Conservation (phyloP, 139 green algal genomes). For the Micromonas commoda region DNA sequence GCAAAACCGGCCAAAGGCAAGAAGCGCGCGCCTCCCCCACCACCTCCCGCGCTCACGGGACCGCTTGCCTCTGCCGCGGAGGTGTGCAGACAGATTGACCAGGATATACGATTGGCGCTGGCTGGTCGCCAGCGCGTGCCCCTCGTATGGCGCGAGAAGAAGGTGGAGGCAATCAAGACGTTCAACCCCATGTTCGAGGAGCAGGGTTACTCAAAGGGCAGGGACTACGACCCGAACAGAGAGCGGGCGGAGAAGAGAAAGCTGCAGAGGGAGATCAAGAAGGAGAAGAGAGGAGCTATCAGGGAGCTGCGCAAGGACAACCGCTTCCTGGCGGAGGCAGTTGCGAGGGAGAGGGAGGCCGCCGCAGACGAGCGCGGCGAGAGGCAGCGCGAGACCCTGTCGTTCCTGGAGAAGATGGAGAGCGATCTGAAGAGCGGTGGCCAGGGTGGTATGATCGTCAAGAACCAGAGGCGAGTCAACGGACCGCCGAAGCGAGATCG, state of each 20-base stretch:
- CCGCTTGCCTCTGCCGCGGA: too few relatives aligned
- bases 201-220: constrained; percentile 48
- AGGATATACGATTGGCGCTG: neutral
- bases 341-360: constrained; percentile 32
- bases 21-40: too few relatives aligned
- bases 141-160: constrained; percentile 1
- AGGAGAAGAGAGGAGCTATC: constrained; percentile 53
- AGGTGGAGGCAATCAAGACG: constrained; percentile 36
- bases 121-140: neutral
- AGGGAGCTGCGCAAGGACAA: constrained; percentile 81
- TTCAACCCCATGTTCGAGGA: constrained; percentile 91
- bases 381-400: constrained; percentile 45
- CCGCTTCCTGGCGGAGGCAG: constrained; percentile 42
- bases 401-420: constrained; percentile 71
- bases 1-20: too few relatives aligned
- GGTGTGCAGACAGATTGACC: neutral
- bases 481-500: too few relatives aligned
- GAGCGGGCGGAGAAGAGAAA: constrained; percentile 45
- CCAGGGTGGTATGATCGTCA: constrained; percentile 77
- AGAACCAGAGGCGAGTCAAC: constrained; percentile 47
- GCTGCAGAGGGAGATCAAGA: constrained; percentile 40
- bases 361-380: constrained; percentile 45
- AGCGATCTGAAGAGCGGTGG: constrained; percentile 75
- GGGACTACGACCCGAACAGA: constrained; percentile 45
- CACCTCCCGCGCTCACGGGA: too few relatives aligned